Evolutionary conservation across 2,329 filamentous ascomycete genomes (phyloP), one percentile per base, ranked within the genome.

Genomic region (Zasmidium citrigriseum): DNA sequence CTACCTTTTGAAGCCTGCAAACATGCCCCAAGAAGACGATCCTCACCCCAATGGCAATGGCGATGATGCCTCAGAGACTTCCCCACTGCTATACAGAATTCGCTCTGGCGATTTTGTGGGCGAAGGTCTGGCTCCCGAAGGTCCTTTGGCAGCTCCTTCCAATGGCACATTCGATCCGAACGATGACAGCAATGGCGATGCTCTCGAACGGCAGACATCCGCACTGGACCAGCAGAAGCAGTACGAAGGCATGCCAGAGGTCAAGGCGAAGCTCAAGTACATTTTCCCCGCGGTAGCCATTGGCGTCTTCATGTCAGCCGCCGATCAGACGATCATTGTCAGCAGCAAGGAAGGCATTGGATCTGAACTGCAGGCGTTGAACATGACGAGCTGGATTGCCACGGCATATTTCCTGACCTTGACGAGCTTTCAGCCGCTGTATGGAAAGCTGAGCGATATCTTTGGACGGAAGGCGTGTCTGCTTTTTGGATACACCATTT

Each of bases 311-410:
- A 79, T 93, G 7, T 83, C 87, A 20, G 88, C 89, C 3, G 81
- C 88, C 52, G 90, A 93, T 69, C 89, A 92, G 72, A 90, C 90
- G 0, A 85, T 93, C 54, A 86, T 90, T 25, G 85, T 93, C 50
- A 86, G 86, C n/a, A 87, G 83, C n/a, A 92, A 92, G 72, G 88
- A 88, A 51, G 85, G 83, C 62, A 93, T 93, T 66, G 89, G 89
- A 11, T 90, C 83, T 57, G 90, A 93, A 62, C 77, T 93, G 24
- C 80, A 89, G 52, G 88, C 89, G 1, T 79, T 93, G 53, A 90
- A 89, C 69, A 84, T 84, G 64, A 91, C 89, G 3, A 88, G 85
- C 53, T 92, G 89, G 89, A 88, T 92, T 58, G 88, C 88, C 24
- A 86, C 84, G 23, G 81, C 81, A 10, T 89, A 93, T 71, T 89